A percentile compares a stretch with the other conserved stretches of the same genome.
phyloP scores from a whole-genome alignment of 495 filamentous ascomycete species.

The Neurospora terricola region DNA sequence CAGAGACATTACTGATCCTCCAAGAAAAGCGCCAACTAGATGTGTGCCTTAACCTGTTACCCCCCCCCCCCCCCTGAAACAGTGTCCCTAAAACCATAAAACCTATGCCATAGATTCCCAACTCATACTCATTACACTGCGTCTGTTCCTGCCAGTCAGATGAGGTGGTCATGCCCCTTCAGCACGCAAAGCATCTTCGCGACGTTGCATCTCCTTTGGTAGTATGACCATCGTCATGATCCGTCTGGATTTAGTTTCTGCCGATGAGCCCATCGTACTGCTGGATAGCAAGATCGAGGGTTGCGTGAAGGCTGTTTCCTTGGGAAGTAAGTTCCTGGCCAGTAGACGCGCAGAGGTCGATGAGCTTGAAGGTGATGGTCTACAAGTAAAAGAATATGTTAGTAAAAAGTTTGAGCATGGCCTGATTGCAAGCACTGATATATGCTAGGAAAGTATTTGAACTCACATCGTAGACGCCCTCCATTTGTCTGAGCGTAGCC shows the following conservation, averaged over 20 bases:
- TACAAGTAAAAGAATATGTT: neutral
- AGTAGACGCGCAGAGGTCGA: neutral
- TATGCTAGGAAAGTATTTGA: neutral
- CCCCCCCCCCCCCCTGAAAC: fast-evolving
- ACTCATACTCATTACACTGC: neutral
- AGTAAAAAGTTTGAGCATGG: neutral
- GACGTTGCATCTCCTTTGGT: neutral
- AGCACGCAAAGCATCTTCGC: neutral
- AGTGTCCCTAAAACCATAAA: neutral
- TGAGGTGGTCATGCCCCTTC: neutral
- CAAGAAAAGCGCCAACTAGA: neutral
- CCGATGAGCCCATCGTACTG: too few relatives aligned
- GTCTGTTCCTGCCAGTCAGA: neutral
- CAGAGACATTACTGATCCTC: neutral
- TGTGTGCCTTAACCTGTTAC: neutral
- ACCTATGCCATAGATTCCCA: neutral
- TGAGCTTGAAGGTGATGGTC: neutral
- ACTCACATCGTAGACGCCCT: constrained; percentile 19
- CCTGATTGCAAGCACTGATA: neutral
- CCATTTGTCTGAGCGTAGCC: constrained; percentile 8
- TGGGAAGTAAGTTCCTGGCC: neutral
- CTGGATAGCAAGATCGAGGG: neutral
- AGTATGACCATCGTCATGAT: neutral
- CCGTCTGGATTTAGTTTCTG: neutral
- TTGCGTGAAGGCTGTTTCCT: neutral